phyloP scores from a whole-genome alignment of 2,329 filamentous ascomycete species.

The Monosporascus sp. region DNA sequence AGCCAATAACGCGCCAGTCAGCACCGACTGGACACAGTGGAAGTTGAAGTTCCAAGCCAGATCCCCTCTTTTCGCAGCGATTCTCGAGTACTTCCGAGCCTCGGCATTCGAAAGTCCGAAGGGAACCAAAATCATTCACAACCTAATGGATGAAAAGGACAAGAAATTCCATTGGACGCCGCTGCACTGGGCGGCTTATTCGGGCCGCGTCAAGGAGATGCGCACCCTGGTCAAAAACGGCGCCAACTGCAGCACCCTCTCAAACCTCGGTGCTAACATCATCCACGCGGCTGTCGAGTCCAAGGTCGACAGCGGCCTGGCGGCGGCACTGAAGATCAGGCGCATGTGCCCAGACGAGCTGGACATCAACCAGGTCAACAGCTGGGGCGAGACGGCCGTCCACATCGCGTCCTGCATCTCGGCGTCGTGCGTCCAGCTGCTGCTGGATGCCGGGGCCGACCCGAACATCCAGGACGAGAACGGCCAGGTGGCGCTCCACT shows the following conservation, averaged over 20 bases:
- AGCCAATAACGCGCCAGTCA: not conserved
- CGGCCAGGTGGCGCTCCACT: not conserved
- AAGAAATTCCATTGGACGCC: slow-evolving; percentile 1
- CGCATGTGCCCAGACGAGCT: not conserved
- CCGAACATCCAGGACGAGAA: not conserved
- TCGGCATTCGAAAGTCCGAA: not conserved
- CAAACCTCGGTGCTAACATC: not conserved
- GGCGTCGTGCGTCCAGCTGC: not conserved
- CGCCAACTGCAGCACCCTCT: not conserved
- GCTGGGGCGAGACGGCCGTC: not conserved
- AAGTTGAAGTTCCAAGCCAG: not conserved
- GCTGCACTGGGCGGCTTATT: not conserved
- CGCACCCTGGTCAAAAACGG: not conserved
- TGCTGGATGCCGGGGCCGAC: not conserved
- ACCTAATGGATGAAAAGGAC: not conserved
- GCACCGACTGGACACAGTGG: not conserved
- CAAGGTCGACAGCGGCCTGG: not conserved
- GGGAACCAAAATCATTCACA: not conserved
- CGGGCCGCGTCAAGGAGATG: not conserved
- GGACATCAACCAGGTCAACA: not conserved
- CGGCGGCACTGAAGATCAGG: not conserved
- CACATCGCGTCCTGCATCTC: not conserved
- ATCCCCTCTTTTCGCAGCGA: not conserved
- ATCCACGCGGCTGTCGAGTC: not conserved
- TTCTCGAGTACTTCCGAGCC: not conserved